phyloP scores from a whole-genome alignment of 116 monocot species.

The Posidonia oceanica region DNA sequence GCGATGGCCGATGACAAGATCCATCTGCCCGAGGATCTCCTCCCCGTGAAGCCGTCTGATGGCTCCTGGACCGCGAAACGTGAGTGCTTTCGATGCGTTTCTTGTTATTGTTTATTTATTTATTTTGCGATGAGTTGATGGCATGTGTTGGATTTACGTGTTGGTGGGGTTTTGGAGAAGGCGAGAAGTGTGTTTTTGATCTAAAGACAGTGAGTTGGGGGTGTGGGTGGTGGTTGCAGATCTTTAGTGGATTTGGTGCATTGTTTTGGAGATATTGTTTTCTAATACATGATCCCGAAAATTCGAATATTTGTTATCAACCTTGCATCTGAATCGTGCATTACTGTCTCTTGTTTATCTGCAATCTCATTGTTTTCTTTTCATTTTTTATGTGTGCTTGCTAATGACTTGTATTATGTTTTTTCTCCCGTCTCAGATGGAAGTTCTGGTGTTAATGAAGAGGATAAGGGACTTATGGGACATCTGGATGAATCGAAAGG shows the following conservation, averaged over 20 bases:
- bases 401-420: neutral
- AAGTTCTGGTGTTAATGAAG: slow-evolving; percentile 6
- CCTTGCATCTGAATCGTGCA: too few relatives aligned
- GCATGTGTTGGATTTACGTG: too few relatives aligned
- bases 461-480: slow-evolving; percentile 11
- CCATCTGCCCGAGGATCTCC: slow-evolving; percentile 28
- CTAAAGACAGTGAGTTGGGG: neutral
- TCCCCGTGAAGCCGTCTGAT: slow-evolving; percentile 12
- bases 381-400: neutral
- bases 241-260: neutral
- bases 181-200: neutral
- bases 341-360: neutral
- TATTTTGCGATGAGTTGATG: neutral
- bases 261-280: neutral
- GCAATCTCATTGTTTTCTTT: neutral
- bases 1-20: slow-evolving; percentile 31
- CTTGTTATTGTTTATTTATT: neutral
- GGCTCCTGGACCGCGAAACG: slow-evolving; percentile 16
- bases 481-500: slow-evolving; percentile 16
- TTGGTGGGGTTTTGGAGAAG: neutral
- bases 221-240: neutral
- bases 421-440: slow-evolving; percentile 8
- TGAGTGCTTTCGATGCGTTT: neutral
- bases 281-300: neutral
- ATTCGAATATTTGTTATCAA: too few relatives aligned